phyloP scores from a whole-genome alignment of 371 early-diverging fungal species.

The Mortierella sp. region DNA sequence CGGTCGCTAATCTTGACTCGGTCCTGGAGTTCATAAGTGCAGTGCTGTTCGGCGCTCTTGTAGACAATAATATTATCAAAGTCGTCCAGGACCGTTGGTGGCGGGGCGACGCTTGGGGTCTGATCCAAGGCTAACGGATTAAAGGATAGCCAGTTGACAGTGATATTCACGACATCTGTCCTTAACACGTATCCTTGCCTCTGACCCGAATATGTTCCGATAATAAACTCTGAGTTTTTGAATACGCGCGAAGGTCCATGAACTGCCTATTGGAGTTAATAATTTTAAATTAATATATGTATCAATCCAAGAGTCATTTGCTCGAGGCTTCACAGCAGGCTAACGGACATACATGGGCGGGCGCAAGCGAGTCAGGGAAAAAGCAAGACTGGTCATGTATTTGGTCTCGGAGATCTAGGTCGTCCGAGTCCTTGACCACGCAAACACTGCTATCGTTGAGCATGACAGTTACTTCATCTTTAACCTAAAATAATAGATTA shows the following conservation, averaged over 20 bases:
- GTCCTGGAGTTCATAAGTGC: constrained; percentile 51
- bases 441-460: constrained; percentile 54
- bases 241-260: constrained; percentile 42
- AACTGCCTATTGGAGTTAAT: constrained; percentile 20
- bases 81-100: constrained; percentile 45
- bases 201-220: constrained; percentile 27
- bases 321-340: not conserved
- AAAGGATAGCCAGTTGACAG: constrained; percentile 54
- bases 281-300: not conserved
- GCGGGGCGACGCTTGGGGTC: constrained; percentile 49
- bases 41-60: constrained; percentile 52
- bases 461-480: constrained; percentile 54
- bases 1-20: constrained; percentile 41
- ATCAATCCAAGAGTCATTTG: not conserved
- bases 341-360: constrained; percentile 32
- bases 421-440: constrained; percentile 48
- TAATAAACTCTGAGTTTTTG: constrained; percentile 37
- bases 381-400: constrained; percentile 57
- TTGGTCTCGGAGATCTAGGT: constrained; percentile 51
- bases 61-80: constrained; percentile 55
- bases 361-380: constrained; percentile 44
- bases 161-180: constrained; percentile 37
- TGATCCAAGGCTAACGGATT: constrained; percentile 53
- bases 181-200: constrained; percentile 44
- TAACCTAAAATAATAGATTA: constrained; percentile 26